Evolutionary conservation across 305 asterid species (phyloP).

Genomic region (Fraxinus albicans): DNA sequence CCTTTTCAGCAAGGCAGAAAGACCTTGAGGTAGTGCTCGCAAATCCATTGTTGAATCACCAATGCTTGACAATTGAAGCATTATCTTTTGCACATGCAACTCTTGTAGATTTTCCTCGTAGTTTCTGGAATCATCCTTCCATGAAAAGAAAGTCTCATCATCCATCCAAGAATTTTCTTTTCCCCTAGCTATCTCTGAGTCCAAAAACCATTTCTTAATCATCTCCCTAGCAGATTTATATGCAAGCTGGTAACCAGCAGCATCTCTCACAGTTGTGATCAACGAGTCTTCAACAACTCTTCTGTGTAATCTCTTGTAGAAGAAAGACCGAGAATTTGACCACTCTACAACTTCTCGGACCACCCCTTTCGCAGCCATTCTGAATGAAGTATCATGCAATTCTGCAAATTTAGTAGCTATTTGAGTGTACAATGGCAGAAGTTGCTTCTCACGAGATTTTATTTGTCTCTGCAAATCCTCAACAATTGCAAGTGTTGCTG

Average conservation of each 20-base stretch:
- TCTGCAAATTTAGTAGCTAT: conserved; percentile 94
- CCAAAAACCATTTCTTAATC: conserved; percentile 75
- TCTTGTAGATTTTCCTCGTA: conserved; percentile 68
- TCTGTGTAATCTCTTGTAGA: conserved; percentile 67
- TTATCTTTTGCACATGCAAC: conserved; percentile 59
- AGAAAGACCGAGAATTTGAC: conserved; percentile 68
- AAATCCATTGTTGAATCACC: conserved; percentile 68
- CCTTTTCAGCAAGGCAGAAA: conserved; percentile 69
- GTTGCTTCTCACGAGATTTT: conserved; percentile 80
- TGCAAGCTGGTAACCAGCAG: conserved; percentile 68
- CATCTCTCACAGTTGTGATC: conserved; percentile 62
- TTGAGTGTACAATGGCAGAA: conserved; percentile 84
- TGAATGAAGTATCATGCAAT: conserved; percentile 81
- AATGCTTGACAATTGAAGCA: conserved; percentile 60
- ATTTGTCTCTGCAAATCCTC: conserved; percentile 55
- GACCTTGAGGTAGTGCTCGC: conserved; percentile 76
- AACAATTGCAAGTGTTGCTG: conserved; percentile 20
- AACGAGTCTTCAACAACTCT: conserved; percentile 78
- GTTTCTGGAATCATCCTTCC: conserved; percentile 72
- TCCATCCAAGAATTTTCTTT: conserved; percentile 63
- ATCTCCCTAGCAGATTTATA: conserved; percentile 61
- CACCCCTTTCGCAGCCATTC: conserved; percentile 97
- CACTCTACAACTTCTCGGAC: conserved; percentile 76
- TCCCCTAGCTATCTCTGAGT: conserved; percentile 45
- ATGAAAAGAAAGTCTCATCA: conserved; percentile 65